phyloP scores from a whole-genome alignment of 805 yeast genomes.

The Torulaspora gathmanii region DNA sequence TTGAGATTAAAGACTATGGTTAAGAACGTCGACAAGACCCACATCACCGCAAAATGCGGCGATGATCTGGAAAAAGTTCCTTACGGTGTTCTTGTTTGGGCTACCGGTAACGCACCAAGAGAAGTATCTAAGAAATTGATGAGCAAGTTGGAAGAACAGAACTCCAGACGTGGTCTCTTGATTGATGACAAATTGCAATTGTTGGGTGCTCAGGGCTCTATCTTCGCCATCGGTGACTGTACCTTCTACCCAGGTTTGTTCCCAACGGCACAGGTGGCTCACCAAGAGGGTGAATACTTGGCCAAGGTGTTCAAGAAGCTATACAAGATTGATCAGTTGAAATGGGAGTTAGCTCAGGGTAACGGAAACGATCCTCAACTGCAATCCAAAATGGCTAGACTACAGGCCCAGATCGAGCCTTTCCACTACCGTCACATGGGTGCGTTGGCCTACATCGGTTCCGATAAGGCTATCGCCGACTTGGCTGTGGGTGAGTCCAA shows the following conservation, averaged over 20 bases:
- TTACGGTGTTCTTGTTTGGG: conserved; percentile 94
- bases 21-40: conserved; percentile 68
- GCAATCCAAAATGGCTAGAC: conserved; percentile 42
- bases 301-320: conserved; percentile 65
- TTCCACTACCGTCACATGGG: conserved; percentile 88
- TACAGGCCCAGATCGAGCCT: conserved; percentile 45
- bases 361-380: conserved; percentile 38
- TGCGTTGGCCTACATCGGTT: conserved; percentile 89
- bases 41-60: conserved; percentile 66
- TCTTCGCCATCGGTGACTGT: conserved; percentile 93
- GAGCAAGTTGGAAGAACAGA: conserved; percentile 62
- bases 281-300: conserved; percentile 85
- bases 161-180: conserved; percentile 85
- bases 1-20: conserved; percentile 84
- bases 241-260: conserved; percentile 81
- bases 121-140: conserved; percentile 64
- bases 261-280: conserved; percentile 97
- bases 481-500: conserved; percentile 71
- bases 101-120: conserved; percentile 93
- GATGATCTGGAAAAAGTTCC: conserved; percentile 73
- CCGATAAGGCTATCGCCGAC: conserved; percentile 92
- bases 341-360: conserved; percentile 40
- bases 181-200: conserved; percentile 78
- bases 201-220: conserved; percentile 68
- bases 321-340: conserved; percentile 55